phyloP scores from a whole-genome alignment of 805 yeast species.

The Candida takata region DNA sequence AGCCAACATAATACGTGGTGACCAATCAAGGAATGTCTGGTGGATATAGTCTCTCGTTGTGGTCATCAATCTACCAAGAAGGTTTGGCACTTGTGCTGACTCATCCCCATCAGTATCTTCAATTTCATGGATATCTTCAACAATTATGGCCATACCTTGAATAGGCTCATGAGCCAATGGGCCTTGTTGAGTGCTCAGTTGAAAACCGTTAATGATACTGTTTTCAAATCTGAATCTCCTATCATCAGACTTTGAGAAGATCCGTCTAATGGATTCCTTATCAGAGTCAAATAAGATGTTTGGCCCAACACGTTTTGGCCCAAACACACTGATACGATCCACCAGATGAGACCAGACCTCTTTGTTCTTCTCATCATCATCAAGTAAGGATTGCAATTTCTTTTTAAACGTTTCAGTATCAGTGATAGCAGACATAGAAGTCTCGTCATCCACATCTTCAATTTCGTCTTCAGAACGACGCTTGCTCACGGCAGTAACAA shows the following conservation, averaged over 20 bases:
- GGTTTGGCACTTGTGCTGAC: slow-evolving; percentile 32
- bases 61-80: slow-evolving; percentile 69
- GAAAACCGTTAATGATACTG: slow-evolving; percentile 75
- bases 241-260: slow-evolving; percentile 17
- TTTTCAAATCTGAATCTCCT: slow-evolving; percentile 41
- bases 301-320: slow-evolving; percentile 71
- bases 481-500: slow-evolving; percentile 22
- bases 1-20: slow-evolving; percentile 88
- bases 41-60: slow-evolving; percentile 69
- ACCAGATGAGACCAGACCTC: slow-evolving; percentile 26
- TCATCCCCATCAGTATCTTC: slow-evolving; percentile 23
- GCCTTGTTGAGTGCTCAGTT: slow-evolving; percentile 74
- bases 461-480: slow-evolving; percentile 7
- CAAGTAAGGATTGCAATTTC: slow-evolving; percentile 27
- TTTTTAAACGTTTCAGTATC: slow-evolving; percentile 26
- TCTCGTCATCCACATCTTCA: slow-evolving; percentile 20
- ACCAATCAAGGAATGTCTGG: slow-evolving; percentile 64
- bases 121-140: slow-evolving; percentile 30
- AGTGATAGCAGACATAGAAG: slow-evolving; percentile 17
- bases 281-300: slow-evolving; percentile 60
- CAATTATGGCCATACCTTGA: slow-evolving; percentile 62
- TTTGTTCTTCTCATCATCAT: slow-evolving; percentile 20
- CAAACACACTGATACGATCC: slow-evolving; percentile 54
- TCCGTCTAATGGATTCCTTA: slow-evolving; percentile 27
- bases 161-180: slow-evolving; percentile 85